Base-by-base conservation (phyloP, 2,329 filamentous ascomycete species). In the Diplocarpon mali region DNA sequence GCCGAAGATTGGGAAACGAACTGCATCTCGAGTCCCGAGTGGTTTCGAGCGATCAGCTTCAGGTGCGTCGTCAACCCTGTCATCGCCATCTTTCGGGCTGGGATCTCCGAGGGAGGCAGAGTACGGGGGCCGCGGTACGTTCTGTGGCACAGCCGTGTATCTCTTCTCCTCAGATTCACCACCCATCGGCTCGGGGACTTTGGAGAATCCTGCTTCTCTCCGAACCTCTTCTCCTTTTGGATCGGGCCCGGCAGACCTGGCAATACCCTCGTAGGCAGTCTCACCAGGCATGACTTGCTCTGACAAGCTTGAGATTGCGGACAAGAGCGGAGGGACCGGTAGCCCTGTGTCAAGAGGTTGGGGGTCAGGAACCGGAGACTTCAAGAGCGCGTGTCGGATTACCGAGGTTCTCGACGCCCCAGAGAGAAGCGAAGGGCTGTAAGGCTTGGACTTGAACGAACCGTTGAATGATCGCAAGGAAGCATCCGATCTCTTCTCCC, bases 351-450 rank as follows among this genome's bases (percentile, higher is more conserved):
- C 57, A 20, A 54, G 15, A 12, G 52, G 49, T 28, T 50, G 45
- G 12, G 15, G 29, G 16, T 50, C 38, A 4, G 53, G 40, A 11
- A 54, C 30, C 7, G 54, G 53, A 12, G 57, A 37, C 29, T 57
- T 58, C 27, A 61, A 48, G 20, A 60, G 51, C 15, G 47, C 51
- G 43, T 59, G 58, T 10, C 55, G 49, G 38, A 42, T 42, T n/a
- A 40, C 37, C 15, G 55, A 57, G 17, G 40, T 44, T 47, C 45
- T 55, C 8, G 58, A 60, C 11, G 47, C 48, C 15, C 38, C 44
- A 15, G 57, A 59, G 28, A 55, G 44, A 16, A 59, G 27, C 8
- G 57, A 60, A 2, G 53, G 44, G 15, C 51, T 43, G 11, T 55
- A 47, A 7, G 39, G 24, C 35, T 52, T 53, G 4, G 50, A 40